A percentile compares a stretch with the other conserved stretches of the same genome.
phyloP scores from a whole-genome alignment of 2,329 filamentous ascomycete genomes.

The Cylindrodendrum hubeiense region DNA sequence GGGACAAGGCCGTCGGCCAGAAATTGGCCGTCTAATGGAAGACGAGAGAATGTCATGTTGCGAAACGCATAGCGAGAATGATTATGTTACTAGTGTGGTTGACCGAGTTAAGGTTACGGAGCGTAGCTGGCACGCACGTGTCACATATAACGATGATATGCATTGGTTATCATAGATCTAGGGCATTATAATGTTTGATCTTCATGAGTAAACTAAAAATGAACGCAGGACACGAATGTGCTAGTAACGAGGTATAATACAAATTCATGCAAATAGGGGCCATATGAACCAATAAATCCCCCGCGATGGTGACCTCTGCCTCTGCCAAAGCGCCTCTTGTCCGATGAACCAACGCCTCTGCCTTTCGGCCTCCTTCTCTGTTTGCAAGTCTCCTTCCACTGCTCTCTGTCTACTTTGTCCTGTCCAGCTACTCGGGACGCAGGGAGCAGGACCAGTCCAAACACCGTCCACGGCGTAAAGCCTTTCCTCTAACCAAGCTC shows the following conservation, averaged over 20 bases:
- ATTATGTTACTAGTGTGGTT: neutral
- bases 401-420: neutral
- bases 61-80: neutral
- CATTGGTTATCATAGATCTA: conserved; percentile 2
- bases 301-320: neutral
- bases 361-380: neutral
- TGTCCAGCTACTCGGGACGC: neutral
- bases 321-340: neutral
- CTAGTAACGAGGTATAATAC: conserved; percentile 35
- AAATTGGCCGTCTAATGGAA: conserved; percentile 13
- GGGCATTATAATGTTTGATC: conserved; percentile 24
- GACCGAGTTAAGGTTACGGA: neutral
- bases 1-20: conserved; percentile 60
- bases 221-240: conserved; percentile 22
- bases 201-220: conserved; percentile 18
- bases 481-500: conserved; percentile 42
- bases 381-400: too few species aligned
- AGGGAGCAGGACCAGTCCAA: neutral
- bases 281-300: conserved; percentile 27
- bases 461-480: neutral
- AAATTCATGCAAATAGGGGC: conserved; percentile 28
- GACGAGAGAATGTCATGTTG: neutral
- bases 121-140: too few species aligned
- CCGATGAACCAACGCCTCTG: neutral
- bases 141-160: neutral